Base-by-base conservation (phyloP, 2,329 filamentous ascomycete genomes). In the Aspergillus ochraceoroseus region DNA sequence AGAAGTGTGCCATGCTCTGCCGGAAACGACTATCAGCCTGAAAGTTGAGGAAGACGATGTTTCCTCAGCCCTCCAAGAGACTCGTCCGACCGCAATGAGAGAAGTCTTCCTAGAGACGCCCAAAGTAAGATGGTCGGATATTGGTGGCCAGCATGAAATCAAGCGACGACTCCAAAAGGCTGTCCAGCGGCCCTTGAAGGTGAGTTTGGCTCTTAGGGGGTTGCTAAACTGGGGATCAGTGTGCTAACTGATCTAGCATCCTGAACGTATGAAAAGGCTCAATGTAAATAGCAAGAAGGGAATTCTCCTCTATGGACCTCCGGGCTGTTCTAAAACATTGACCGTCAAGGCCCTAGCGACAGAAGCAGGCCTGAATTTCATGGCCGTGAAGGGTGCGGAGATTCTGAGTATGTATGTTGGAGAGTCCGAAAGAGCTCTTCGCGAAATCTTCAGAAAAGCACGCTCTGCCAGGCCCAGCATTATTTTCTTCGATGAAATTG, bases 401-500 rank as follows among this genome's bases (percentile, higher is more conserved):
- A 77, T 95, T 8, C 80, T 95, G 45, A 94, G 88, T 67, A 95
- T 94, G 86, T 96, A 95, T 64, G 89, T 96, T 12, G 90, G 90
- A 46, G 90, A 96, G 63, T 90, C 88, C 2, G 90, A 96, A 67
- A 80, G 87, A 7, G 82, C 84, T 5, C 77, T 95, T 28, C 80
- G 90, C 25, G 84, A 87, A 40, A 79, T 95, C 1, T 95, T 96
- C 61, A 77, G 82, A 38, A 85, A 89, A 53, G 90, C 90, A 1
- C 76, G 85, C 28, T 82, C 83, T n/a, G 89, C 88, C 6, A 81
- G 82, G 36, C 90, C 90, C 0, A 88, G 85, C 60, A 90, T 95
- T 65, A 88, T 96, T 55, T 96, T 95, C 73, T 95, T 95, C 52
- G 89, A 96, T 61, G 89, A 96, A 63, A 92, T 96, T 54, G 89